Percentiles rank a stretch among this genome's conserved stretches.
phyloP scores from a whole-genome alignment of 345 rosid genomes.

The Aethionema arabicum region DNA sequence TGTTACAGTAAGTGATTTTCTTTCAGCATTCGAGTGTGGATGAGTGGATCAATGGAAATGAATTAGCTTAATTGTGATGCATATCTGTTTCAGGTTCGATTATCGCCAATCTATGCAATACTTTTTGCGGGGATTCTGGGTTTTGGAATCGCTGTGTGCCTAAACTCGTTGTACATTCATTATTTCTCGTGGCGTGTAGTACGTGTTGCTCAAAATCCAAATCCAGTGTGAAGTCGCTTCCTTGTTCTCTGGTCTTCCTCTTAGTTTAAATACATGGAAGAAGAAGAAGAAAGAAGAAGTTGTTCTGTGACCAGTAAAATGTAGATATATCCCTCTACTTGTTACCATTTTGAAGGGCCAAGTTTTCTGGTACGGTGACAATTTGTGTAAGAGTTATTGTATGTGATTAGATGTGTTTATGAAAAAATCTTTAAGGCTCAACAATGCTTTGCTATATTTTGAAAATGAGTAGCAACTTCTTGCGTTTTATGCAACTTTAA shows the following conservation, averaged over 20 bases:
- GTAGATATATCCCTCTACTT: constrained; percentile 23
- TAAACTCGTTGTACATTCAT: constrained; percentile 71
- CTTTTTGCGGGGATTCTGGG: constrained; percentile 69
- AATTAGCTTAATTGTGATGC: not conserved
- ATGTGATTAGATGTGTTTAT: not conserved
- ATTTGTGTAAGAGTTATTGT: constrained; percentile 17
- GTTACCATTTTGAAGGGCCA: not conserved
- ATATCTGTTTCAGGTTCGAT: constrained; percentile 55
- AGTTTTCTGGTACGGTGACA: not conserved
- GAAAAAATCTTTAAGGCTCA: no score
- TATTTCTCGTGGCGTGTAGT: constrained; percentile 57
- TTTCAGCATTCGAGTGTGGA: not conserved
- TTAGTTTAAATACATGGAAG: constrained; percentile 15
- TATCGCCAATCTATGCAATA: constrained; percentile 59
- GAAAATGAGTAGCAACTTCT: no score
- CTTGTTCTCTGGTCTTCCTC: constrained; percentile 18
- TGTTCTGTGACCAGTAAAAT: constrained; percentile 22
- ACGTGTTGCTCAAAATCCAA: constrained; percentile 43
- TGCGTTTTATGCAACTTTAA: no score
- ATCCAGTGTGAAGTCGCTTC: constrained; percentile 46
- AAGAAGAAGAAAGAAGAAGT: constrained; percentile 13
- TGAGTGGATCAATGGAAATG: not conserved
- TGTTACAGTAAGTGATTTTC: constrained; percentile 50
- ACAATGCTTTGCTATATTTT: no score
- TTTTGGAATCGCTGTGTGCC: constrained; percentile 69